Evolutionary conservation across 2,329 filamentous ascomycete genomes (phyloP).

Genomic region (Curvularia eragrostidis): DNA sequence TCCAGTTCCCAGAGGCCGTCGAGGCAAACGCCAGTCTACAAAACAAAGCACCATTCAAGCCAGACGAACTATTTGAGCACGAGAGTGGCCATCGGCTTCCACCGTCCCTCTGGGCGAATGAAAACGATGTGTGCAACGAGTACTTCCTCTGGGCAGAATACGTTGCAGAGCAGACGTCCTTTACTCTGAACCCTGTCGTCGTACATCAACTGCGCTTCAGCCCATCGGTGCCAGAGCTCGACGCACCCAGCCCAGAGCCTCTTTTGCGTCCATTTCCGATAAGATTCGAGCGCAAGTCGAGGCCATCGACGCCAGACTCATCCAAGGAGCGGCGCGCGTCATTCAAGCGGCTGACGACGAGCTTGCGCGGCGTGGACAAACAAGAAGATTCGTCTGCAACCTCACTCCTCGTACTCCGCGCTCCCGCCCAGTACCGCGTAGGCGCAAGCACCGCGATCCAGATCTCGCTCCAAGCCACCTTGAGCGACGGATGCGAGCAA

Average conservation of each 20-base stretch:
- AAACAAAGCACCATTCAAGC: conserved; percentile 15
- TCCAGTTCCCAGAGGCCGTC: conserved; percentile 30
- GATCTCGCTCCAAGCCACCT: conserved; percentile 21
- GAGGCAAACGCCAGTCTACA: conserved; percentile 18
- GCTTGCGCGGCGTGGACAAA: conserved; percentile 16
- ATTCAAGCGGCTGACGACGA: conserved; percentile 16
- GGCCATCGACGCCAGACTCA: conserved; percentile 18
- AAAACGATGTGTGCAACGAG: conserved; percentile 24
- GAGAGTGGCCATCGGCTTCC: conserved; percentile 25
- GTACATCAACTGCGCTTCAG: conserved; percentile 28
- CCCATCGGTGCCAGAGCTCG: conserved; percentile 23
- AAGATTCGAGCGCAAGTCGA: conserved; percentile 22
- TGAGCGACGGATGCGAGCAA: conserved; percentile 6
- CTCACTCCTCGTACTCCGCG: conserved; percentile 23
- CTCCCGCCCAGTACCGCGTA: conserved; percentile 21
- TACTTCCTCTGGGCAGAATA: conserved; percentile 31
- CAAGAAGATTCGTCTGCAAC: conserved; percentile 19
- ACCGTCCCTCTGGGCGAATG: conserved; percentile 27
- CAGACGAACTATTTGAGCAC: conserved; percentile 20
- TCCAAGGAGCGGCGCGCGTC: conserved; percentile 12
- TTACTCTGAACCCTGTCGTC: conserved; percentile 25
- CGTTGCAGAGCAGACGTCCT: conserved; percentile 21
- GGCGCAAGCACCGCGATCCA: conserved; percentile 19
- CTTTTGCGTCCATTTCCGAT: conserved; percentile 17
- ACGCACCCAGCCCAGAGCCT: conserved; percentile 1